Evolutionary conservation across 352 stramenopile genomes (phyloP).

Genomic region (Phytopythium aichiense): DNA sequence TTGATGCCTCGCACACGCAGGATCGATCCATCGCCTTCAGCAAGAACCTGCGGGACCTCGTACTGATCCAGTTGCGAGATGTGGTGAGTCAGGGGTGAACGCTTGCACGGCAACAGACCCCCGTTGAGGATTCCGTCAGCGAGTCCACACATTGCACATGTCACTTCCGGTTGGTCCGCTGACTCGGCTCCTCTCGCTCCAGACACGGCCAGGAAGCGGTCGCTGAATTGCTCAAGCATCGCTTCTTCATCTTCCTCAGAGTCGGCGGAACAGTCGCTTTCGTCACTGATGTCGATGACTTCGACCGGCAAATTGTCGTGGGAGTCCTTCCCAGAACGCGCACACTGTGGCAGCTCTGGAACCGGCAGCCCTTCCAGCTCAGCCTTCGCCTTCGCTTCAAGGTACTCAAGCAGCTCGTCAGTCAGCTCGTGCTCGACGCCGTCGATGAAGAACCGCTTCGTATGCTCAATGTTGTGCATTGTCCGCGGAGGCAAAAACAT

Average conservation of each 20-base stretch:
- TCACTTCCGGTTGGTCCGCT: not conserved
- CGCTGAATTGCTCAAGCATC: constrained; percentile 54
- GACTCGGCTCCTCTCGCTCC: not conserved
- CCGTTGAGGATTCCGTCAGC: constrained; percentile 69
- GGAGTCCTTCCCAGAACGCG: constrained; percentile 6
- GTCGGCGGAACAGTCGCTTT: constrained; percentile 26
- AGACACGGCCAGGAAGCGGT: constrained; percentile 28
- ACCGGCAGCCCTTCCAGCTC: constrained; percentile 50
- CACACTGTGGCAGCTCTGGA: constrained; percentile 38
- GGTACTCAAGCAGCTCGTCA: constrained; percentile 60
- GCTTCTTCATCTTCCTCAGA: constrained; percentile 41
- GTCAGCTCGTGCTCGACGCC: constrained; percentile 65
- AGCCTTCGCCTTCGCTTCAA: constrained; percentile 59
- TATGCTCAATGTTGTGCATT: constrained; percentile 48
- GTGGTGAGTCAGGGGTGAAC: constrained; percentile 40
- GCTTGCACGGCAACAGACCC: constrained; percentile 37
- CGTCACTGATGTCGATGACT: constrained; percentile 13
- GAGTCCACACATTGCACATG: constrained; percentile 54
- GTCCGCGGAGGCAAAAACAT: constrained; percentile 39
- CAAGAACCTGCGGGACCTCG: constrained; percentile 43
- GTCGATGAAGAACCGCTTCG: constrained; percentile 70
- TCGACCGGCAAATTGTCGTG: not conserved
- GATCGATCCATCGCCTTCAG: constrained; percentile 15
- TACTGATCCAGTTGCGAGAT: constrained; percentile 44
- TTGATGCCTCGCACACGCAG: constrained; percentile 18